These are phyloP conservation scores for Candida hungchunana DNA, from an alignment of 805 yeast genomes.

Conservation along the genomic window DNA sequence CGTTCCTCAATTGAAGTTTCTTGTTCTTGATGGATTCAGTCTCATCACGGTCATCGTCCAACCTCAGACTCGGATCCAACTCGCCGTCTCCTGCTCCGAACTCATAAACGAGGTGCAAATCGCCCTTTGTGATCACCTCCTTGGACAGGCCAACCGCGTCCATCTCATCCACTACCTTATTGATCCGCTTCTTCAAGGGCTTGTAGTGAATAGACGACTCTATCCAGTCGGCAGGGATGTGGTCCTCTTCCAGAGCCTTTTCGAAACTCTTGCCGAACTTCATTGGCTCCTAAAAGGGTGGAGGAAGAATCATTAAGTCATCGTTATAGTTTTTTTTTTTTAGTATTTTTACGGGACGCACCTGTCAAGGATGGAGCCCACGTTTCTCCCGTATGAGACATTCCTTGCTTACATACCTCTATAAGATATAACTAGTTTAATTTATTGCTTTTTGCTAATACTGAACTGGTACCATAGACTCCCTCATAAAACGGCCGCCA, in stretches of 20 bases:
- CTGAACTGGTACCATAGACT: too few species aligned
- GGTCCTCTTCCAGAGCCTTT: conserved; percentile 54
- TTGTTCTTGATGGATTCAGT: conserved; percentile 12
- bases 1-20: conserved; percentile 7
- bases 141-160: conserved; percentile 52
- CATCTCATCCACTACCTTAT: conserved; percentile 60
- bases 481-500: too few species aligned
- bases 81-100: conserved; percentile 13
- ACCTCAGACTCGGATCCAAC: conserved; percentile 7
- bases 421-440: too few species aligned
- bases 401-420: too few species aligned
- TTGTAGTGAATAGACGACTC: conserved; percentile 69
- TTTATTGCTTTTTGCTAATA: too few species aligned
- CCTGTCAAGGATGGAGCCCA: too few species aligned
- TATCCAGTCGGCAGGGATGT: conserved; percentile 65
- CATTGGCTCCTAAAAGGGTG: conserved; percentile 35
- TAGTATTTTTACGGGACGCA: too few species aligned
- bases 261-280: conserved; percentile 74
- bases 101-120: conserved; percentile 16
- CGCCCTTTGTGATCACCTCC: conserved; percentile 27
- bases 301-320: neutral
- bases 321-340: too few species aligned
- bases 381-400: too few species aligned
- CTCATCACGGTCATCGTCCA: conserved; percentile 12
- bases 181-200: conserved; percentile 61